phyloP scores from a whole-genome alignment of 2,329 filamentous ascomycete species.

The Sarocladium oryzae region DNA sequence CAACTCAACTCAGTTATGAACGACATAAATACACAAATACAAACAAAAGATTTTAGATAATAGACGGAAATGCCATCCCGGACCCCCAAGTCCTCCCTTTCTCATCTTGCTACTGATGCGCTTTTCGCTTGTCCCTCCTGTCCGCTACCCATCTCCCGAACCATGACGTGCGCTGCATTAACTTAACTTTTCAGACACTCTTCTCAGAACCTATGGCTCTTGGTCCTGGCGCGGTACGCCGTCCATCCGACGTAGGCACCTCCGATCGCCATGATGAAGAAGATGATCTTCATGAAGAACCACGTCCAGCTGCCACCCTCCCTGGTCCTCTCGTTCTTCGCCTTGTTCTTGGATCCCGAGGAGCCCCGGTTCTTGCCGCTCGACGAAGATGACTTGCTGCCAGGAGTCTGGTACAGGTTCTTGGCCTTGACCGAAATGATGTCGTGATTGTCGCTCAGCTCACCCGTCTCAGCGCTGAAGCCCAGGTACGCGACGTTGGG shows the following conservation, averaged over 20 bases:
- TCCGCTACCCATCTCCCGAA: too few relatives aligned
- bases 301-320: constrained; percentile 49
- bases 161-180: too few relatives aligned
- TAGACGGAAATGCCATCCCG: background rate
- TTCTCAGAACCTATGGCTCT: constrained; percentile 51
- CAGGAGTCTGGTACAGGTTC: constrained; percentile 71
- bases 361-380: constrained; percentile 28
- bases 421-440: constrained; percentile 80
- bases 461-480: constrained; percentile 85
- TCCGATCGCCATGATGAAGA: constrained; percentile 63
- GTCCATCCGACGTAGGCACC: constrained; percentile 84
- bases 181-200: too few relatives aligned
- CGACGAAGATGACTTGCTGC: constrained; percentile 29
- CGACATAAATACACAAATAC: background rate
- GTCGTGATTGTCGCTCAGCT: constrained; percentile 96
- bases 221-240: constrained; percentile 64
- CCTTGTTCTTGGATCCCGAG: constrained; percentile 25
- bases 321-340: constrained; percentile 21
- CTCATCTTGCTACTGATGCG: too few relatives aligned
- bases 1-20: background rate
- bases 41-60: background rate
- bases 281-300: constrained; percentile 72
- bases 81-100: background rate
- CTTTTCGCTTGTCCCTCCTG: too few relatives aligned
- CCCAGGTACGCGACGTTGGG: constrained; percentile 70